Evolutionary conservation across 2,329 filamentous ascomycete genomes (phyloP).

Genomic region (Neocucurbitaria cava): DNA sequence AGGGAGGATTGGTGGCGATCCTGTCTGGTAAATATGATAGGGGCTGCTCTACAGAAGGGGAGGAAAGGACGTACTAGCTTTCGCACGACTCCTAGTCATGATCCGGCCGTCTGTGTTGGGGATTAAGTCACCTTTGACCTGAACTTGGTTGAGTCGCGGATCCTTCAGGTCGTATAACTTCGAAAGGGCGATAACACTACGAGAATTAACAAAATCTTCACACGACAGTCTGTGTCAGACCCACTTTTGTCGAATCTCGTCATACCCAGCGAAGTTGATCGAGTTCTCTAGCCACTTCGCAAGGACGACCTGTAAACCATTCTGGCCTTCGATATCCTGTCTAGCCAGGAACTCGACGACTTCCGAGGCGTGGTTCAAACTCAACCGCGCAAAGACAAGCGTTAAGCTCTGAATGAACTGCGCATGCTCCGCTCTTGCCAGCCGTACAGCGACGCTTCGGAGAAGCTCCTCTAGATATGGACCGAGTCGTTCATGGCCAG

Average conservation of each 20-base stretch:
- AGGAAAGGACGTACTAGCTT: conserved; percentile 67
- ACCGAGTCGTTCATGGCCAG: conserved; percentile 87
- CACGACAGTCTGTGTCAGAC: conserved; percentile 38
- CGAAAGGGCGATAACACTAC: conserved; percentile 86
- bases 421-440: conserved; percentile 82
- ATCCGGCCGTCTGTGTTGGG: conserved; percentile 76
- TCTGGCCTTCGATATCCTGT: conserved; percentile 79
- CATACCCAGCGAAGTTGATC: conserved; percentile 95
- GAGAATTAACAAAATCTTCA: conserved; percentile 18
- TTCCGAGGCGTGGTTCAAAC: conserved; percentile 82
- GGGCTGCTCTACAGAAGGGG: neutral
- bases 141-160: conserved; percentile 75
- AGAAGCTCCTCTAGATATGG: conserved; percentile 89
- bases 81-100: conserved; percentile 91
- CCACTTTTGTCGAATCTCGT: conserved; percentile 95
- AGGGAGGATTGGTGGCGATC: neutral
- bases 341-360: conserved; percentile 91
- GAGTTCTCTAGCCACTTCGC: conserved; percentile 98
- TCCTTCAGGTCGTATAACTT: conserved; percentile 91
- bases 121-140: conserved; percentile 91
- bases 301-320: conserved; percentile 86
- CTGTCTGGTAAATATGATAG: neutral
- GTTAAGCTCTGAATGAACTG: conserved; percentile 96
- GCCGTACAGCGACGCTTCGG: conserved; percentile 82
- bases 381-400: conserved; percentile 90